Base-by-base conservation (phyloP, 306 rosid species). In the Arachis stenosperma region DNA sequence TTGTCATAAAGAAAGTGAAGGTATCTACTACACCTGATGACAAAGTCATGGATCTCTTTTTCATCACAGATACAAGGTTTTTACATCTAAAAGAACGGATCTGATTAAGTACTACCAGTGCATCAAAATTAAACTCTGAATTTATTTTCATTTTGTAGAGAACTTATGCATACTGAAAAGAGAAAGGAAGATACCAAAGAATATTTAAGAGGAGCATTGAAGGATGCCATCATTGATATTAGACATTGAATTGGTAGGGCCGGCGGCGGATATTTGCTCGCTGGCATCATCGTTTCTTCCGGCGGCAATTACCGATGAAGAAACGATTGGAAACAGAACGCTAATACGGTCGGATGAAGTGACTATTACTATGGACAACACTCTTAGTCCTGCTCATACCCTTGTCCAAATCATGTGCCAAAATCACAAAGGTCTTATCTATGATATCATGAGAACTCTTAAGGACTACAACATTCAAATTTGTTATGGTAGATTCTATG, bases 11-110 rank as follows among this genome's bases (percentile, higher is more conserved):
- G 74, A 94, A 88, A 87, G 97, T 94, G 78, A 94, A 94, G 88
- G 95, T 94, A 41, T 94, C 97, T 46, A 91, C 95, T 14, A 94
- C 97, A 14, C 99, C 99, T 1, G 99, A 94, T 77, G 97, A 91
- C 64, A 91, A 75, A 91, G 97, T 91, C 69, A 85, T 94, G 88
- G 96, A 94, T 81, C 84, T 94, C 74, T 94, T 94, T 87, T 89
- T 94, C 87, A 78, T 94, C 88, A 85, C 91, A 30, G 99, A 94
- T 67, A 76, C 88, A 80, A 94, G 98, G 98, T 91, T 75, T 22
- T 22, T 22, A 22, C 27, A 22, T 22, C 27, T 22, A 22, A 22
- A 22, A 22, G 27, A 22, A 22, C 0, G 27, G 0, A 22, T 22
- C 27, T 22, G 27, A 22, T 22, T 22, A 22, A 0, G 27, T 22